phyloP scores from a whole-genome alignment of 495 filamentous ascomycete genomes.

The Articulospora tetracladia region DNA sequence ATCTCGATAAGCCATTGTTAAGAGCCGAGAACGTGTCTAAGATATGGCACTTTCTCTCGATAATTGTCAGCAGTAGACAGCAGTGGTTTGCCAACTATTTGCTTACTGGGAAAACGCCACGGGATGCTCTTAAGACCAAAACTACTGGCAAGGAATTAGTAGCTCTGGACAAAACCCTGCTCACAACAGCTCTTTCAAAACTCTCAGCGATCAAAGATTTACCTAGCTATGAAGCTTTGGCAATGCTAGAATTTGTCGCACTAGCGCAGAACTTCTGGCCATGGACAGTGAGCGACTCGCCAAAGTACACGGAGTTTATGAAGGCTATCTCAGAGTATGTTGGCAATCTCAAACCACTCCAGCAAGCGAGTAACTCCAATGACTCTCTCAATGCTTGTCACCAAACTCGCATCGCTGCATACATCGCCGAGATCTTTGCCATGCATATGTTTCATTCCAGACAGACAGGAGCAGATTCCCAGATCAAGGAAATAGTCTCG shows the following conservation, averaged over 20 bases:
- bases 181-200: slow-evolving; percentile 69
- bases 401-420: slow-evolving; percentile 70
- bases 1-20: slow-evolving; percentile 71
- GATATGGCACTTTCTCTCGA: slow-evolving; percentile 83
- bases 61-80: slow-evolving; percentile 84
- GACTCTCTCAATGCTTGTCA: slow-evolving; percentile 45
- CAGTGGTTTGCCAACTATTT: slow-evolving; percentile 94
- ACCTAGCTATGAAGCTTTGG: slow-evolving; percentile 57
- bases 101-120: slow-evolving; percentile 80
- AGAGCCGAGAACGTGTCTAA: slow-evolving; percentile 54
- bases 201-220: slow-evolving; percentile 64
- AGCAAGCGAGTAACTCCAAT: slow-evolving; percentile 37
- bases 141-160: slow-evolving; percentile 29
- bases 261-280: slow-evolving; percentile 88
- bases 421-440: slow-evolving; percentile 82
- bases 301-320: slow-evolving; percentile 70
- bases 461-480: slow-evolving; percentile 60
- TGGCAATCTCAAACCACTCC: slow-evolving; percentile 51
- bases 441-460: slow-evolving; percentile 83
- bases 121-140: slow-evolving; percentile 60
- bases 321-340: slow-evolving; percentile 63
- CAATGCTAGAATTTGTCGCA: slow-evolving; percentile 81
- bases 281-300: slow-evolving; percentile 76
- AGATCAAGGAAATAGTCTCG: slow-evolving; percentile 60
- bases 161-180: slow-evolving; percentile 49